Base-by-base conservation (phyloP, 805 yeast genomes). In the Pichia exigua region DNA sequence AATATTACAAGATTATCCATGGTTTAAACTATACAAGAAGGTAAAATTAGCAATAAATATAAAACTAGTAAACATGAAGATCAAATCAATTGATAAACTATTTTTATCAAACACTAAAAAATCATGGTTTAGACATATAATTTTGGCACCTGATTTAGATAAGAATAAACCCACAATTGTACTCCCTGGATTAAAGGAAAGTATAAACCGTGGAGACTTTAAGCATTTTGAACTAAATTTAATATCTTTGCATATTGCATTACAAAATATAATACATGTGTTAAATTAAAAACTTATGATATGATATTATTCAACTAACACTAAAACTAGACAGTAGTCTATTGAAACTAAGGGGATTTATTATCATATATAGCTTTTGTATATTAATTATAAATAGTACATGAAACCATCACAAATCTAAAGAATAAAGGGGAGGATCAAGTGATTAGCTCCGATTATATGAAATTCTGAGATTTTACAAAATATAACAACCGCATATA, bases 1-100 rank as follows among this genome's bases (percentile, higher is more conserved):
- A 35, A 77, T 82, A 50, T 66, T 73, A 1, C 69, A 74, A 43
- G 97, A 88, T 59, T 85, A 78, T 59, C 90, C 97, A 1, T 85
- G 96, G 90, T 88, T 83, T 70, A 72, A 76, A 55, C 68, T 76
- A 48, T 75, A 73, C 57, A 76, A 73, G 56, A 88, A 88, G 65
- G 61, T 87, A 39, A 74, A 70, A 47, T 71, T 82, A 5, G 83
- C 81, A 47, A 75, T 84, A 17, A 75, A 76, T 50, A 71, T 84
- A 51, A 77, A 83, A 51, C 63, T 77, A 28, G 67, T 78, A 7
- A 83, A 83, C 57, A 68, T 71, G 49, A 79, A 77, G 58, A 61
- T 82, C 28, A 70, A 75, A n/a, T 72, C 75, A 50, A 66, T 83
- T 28, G 87, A 83, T 61, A 69, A 81, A 51, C 62, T 78, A 59